Percentiles rank a stretch among this genome's conserved stretches.
These are phyloP conservation scores for Pythium biforme DNA, from an alignment of 352 stramenopile genomes.

Conservation along the genomic window DNA sequence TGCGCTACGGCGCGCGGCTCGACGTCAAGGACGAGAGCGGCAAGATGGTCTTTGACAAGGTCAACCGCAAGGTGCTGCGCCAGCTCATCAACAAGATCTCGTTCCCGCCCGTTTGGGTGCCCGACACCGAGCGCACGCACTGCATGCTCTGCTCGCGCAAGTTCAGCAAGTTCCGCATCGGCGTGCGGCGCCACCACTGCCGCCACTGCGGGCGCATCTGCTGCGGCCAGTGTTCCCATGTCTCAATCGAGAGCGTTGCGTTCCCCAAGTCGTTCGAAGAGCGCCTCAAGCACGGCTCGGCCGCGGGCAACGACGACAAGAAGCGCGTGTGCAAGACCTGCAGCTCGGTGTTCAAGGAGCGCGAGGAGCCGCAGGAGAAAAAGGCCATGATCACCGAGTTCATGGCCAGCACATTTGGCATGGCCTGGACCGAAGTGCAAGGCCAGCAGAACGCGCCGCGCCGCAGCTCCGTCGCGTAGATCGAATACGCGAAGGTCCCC, in stretches of 20 bases:
- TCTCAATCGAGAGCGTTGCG: slow-evolving; percentile 66
- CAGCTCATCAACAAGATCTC: slow-evolving; percentile 77
- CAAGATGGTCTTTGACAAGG: slow-evolving; percentile 85
- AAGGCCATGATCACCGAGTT: slow-evolving; percentile 59
- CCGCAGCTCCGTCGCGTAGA: slow-evolving; percentile 15
- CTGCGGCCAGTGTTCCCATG: slow-evolving; percentile 74
- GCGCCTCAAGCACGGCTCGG: slow-evolving; percentile 39
- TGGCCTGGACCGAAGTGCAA: slow-evolving; percentile 53
- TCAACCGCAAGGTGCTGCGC: slow-evolving; percentile 67
- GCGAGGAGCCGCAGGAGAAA: slow-evolving; percentile 42
- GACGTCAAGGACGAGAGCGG: slow-evolving; percentile 73
- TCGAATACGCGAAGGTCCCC: not conserved
- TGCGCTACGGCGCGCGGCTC: slow-evolving; percentile 74
- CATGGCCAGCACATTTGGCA: slow-evolving; percentile 57
- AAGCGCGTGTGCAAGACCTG: slow-evolving; percentile 79
- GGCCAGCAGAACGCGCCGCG: slow-evolving; percentile 23
- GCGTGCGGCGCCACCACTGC: slow-evolving; percentile 80
- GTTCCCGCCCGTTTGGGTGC: slow-evolving; percentile 79
- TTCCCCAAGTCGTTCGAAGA: slow-evolving; percentile 68
- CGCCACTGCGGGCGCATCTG: slow-evolving; percentile 81
- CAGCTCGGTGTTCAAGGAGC: slow-evolving; percentile 73
- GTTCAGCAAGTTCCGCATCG: slow-evolving; percentile 64
- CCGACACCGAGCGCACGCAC: slow-evolving; percentile 59
- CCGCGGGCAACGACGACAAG: slow-evolving; percentile 27
- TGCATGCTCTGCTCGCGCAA: slow-evolving; percentile 81